A percentile compares a stretch with the other conserved stretches of the same genome.
phyloP scores from a whole-genome alignment of 2,329 filamentous ascomycete genomes.

The Boeremia exigua region DNA sequence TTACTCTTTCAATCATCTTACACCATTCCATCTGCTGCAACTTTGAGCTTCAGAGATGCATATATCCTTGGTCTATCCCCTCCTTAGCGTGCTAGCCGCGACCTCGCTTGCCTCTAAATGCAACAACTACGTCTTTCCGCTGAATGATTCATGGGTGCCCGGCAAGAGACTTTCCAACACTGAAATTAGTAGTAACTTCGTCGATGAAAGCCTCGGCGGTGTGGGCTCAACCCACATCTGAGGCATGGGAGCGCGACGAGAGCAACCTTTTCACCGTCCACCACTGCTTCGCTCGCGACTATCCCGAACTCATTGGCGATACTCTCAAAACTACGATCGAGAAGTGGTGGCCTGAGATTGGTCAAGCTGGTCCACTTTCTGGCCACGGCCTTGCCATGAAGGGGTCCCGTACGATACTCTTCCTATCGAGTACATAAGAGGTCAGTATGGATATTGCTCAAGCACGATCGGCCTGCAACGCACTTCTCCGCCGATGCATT shows the following conservation, averaged over 20 bases:
- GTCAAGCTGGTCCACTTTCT: background rate
- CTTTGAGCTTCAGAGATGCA: background rate
- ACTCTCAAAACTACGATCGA: background rate
- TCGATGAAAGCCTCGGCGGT: background rate
- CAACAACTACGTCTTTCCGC: background rate
- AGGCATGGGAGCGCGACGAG: background rate
- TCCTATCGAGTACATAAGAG: slow-evolving; percentile 2
- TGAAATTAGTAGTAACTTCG: background rate
- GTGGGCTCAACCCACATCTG: background rate
- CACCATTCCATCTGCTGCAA: too few relatives aligned
- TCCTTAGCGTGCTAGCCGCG: background rate
- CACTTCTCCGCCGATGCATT: background rate
- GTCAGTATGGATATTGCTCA: background rate
- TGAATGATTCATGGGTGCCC: background rate
- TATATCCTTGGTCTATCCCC: background rate
- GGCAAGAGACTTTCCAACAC: background rate
- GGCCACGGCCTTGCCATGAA: background rate
- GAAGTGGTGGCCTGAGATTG: background rate
- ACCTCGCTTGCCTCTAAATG: background rate
- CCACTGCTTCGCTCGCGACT: background rate
- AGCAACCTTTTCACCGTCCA: background rate
- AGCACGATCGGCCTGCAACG: background rate
- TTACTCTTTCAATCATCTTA: too few relatives aligned
- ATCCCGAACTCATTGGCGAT: too few relatives aligned
- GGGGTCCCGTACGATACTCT: slow-evolving; percentile 1